phyloP scores from a whole-genome alignment of 2,329 filamentous ascomycete genomes.

The Parastagonospora nodorum region DNA sequence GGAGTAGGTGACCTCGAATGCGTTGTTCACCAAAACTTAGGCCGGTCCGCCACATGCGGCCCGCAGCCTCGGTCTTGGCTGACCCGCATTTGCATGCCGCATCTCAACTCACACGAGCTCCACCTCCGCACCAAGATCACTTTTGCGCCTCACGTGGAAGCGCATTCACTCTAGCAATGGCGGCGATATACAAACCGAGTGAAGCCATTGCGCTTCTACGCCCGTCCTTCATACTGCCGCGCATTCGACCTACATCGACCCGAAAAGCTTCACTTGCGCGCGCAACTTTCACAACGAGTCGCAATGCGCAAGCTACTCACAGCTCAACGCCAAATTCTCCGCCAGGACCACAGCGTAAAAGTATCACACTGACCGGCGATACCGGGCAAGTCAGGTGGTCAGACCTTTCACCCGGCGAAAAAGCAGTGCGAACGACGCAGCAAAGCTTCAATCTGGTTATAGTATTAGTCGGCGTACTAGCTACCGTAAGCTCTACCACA shows the following conservation, averaged over 20 bases:
- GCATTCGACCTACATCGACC: constrained; percentile 18
- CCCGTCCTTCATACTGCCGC: constrained; percentile 27
- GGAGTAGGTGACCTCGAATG: constrained; percentile 12
- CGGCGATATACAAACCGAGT: constrained; percentile 34
- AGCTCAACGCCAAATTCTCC: constrained; percentile 27
- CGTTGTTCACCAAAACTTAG: constrained; percentile 26
- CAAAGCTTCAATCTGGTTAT: constrained; percentile 88
- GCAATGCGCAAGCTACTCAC: constrained; percentile 32
- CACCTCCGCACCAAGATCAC: constrained; percentile 2
- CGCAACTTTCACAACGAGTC: constrained; percentile 34
- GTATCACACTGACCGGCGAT: constrained; percentile 84
- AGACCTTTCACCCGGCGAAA: constrained; percentile 75
- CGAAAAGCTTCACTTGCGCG: constrained; percentile 13
- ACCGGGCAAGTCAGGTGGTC: constrained; percentile 82
- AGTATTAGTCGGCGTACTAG: constrained; percentile 72
- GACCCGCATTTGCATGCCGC: constrained; percentile 8
- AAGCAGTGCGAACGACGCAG: constrained; percentile 82
- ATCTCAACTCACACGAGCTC: constrained; percentile 2
- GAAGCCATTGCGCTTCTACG: constrained; percentile 39
- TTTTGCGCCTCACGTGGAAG: constrained; percentile 3
- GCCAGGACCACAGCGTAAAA: constrained; percentile 62
- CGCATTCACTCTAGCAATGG: constrained; percentile 31
- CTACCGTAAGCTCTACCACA: constrained; percentile 65
- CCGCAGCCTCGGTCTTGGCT: constrained; percentile 21
- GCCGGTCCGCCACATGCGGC: constrained; percentile 18